These are phyloP conservation scores for Suillus paluster DNA, from an alignment of 768 basidiomycete species.

Conservation along the genomic window DNA sequence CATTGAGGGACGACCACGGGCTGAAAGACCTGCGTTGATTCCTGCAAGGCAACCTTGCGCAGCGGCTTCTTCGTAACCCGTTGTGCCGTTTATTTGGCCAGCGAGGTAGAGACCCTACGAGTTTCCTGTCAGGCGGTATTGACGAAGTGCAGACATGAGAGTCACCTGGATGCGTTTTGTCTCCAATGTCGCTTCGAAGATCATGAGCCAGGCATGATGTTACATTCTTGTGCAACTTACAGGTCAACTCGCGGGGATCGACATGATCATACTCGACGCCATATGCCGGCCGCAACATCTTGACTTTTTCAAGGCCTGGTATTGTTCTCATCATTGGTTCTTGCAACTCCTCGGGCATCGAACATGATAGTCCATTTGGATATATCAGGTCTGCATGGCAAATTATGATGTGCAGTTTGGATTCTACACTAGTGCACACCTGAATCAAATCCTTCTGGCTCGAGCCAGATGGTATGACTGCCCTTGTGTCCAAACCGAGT, in stretches of 20 bases:
- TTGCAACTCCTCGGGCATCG: slow-evolving; percentile 86
- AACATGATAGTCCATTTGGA: slow-evolving; percentile 88
- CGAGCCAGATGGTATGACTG: slow-evolving; percentile 82
- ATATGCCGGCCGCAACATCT: slow-evolving; percentile 85
- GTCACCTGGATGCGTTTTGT: slow-evolving; percentile 78
- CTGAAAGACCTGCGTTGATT: slow-evolving; percentile 81
- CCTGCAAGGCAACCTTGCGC: slow-evolving; percentile 90
- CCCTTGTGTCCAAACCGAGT: slow-evolving; percentile 75
- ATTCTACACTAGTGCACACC: slow-evolving; percentile 44
- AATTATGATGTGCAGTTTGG: background rate
- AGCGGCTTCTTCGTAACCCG: slow-evolving; percentile 94
- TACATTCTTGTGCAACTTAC: slow-evolving; percentile 46
- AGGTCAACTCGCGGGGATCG: slow-evolving; percentile 78
- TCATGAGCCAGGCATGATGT: slow-evolving; percentile 5
- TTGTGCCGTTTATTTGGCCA: slow-evolving; percentile 92
- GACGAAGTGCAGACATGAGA: background rate
- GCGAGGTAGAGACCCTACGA: slow-evolving; percentile 81
- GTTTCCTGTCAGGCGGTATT: background rate
- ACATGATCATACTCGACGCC: slow-evolving; percentile 94
- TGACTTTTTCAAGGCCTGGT: slow-evolving; percentile 81
- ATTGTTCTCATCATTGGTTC: slow-evolving; percentile 84
- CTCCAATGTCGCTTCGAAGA: slow-evolving; percentile 69
- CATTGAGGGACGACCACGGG: slow-evolving; percentile 58
- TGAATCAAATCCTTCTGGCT: slow-evolving; percentile 91
- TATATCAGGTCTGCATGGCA: slow-evolving; percentile 73